phyloP scores from a whole-genome alignment of 306 rosid species.

The Corylus avellana region DNA sequence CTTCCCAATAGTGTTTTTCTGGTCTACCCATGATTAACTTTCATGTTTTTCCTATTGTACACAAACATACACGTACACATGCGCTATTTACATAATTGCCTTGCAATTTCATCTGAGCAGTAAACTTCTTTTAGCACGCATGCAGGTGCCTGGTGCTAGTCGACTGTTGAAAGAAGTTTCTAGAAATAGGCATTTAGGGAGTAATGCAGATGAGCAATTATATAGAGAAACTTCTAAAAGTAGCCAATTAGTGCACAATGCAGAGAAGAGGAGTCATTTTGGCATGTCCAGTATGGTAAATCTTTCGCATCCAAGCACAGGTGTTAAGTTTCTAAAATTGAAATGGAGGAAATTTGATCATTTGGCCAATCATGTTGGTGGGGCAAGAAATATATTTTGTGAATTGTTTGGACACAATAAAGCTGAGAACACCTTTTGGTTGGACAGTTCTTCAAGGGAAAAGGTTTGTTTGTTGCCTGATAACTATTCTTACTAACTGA shows the following conservation, averaged over 20 bases:
- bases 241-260: constrained; percentile 25
- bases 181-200: constrained; percentile 37
- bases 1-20: not conserved
- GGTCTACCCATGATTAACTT: not conserved
- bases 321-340: constrained; percentile 64
- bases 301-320: constrained; percentile 48
- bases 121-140: constrained; percentile 60
- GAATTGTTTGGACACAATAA: constrained; percentile 70
- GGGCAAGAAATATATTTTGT: constrained; percentile 72
- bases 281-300: constrained; percentile 36
- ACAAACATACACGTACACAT: not conserved
- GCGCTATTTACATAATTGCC: constrained; percentile 11
- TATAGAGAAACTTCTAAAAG: constrained; percentile 33
- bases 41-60: not conserved
- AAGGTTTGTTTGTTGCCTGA: constrained; percentile 53
- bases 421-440: constrained; percentile 91
- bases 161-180: constrained; percentile 42
- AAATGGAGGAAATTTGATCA: constrained; percentile 76
- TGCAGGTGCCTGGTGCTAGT: constrained; percentile 56
- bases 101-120: constrained; percentile 44
- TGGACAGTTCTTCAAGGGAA: constrained; percentile 95
- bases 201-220: constrained; percentile 33
- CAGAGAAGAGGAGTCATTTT: constrained; percentile 29
- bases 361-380: constrained; percentile 82
- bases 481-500: constrained; percentile 12